Conservation (phyloP, 306 rosid species). For the Sesbania bispinosa region DNA sequence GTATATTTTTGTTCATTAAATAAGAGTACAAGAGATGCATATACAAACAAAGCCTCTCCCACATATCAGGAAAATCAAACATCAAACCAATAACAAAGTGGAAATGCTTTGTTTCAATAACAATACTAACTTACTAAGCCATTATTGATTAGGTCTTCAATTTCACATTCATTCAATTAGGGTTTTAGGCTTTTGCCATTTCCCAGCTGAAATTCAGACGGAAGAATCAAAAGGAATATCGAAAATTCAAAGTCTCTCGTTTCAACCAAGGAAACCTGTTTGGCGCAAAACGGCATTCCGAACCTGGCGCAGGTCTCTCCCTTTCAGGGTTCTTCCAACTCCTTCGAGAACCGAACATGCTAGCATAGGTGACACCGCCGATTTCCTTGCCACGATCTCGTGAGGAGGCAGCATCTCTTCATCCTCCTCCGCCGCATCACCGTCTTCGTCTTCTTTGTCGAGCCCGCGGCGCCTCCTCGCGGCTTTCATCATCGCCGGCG, state of each 20-base stretch:
- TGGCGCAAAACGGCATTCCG: conserved; percentile 72
- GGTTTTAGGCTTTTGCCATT: not conserved
- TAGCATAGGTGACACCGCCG: conserved; percentile 46
- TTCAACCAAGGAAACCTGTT: conserved; percentile 77
- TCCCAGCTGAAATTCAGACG: not conserved
- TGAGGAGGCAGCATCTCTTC: conserved; percentile 80
- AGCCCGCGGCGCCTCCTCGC: conserved; percentile 29
- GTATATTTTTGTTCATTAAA: not conserved
- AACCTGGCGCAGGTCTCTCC: conserved; percentile 61
- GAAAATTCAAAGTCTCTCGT: not conserved
- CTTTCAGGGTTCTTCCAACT: conserved; percentile 73
- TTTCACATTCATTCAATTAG: conserved; percentile 13
- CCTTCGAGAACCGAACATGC: conserved; percentile 84
- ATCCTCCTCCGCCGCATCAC: conserved; percentile 32
- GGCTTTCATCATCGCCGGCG: conserved; percentile 25
- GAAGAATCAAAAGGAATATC: not conserved
- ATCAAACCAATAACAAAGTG: not conserved
- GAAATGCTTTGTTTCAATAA: not conserved
- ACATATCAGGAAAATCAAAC: not conserved
- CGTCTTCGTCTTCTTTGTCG: conserved; percentile 26
- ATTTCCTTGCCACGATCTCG: conserved; percentile 55
- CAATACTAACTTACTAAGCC: not conserved
- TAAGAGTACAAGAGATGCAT: not conserved
- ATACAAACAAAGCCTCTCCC: not conserved
- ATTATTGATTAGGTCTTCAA: not conserved